Base-by-base conservation (phyloP, 2,329 filamentous ascomycete species). In the Fusarium euwallaceae region DNA sequence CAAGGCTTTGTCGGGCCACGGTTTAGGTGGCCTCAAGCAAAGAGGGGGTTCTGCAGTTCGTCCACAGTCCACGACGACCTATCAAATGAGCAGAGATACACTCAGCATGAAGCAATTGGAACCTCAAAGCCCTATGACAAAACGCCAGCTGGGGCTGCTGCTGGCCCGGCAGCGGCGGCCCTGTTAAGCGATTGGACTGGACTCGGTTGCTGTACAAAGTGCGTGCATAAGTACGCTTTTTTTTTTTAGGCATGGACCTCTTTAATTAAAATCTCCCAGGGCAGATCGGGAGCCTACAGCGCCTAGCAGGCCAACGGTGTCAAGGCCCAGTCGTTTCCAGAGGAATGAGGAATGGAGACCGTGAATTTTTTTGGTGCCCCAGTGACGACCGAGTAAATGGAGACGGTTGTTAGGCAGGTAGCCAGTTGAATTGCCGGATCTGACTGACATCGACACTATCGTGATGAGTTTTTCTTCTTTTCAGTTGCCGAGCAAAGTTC, bases 341-440 rank as follows among this genome's bases (percentile, higher is more conserved):
- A 79, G 77, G 76, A 79, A 78, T 78, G 74, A 78, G 77, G 76
- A 79, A 78, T 78, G 51, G 77, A 78, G 77, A 72, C 66, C 51
- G 45, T 66, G 70, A 75, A 77, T 76, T 76, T 78, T 45, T 67
- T 43, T 24, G 62, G 74, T 73, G 73, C 32, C 71, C 65, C 73
- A 59, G 58, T 66, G 72, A 73, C 75, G 68, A 63, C 55, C 65
- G 61, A 64, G 56, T 77, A 63, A 58, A 63, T 56, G 17, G 59
- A 51, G 51, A 43, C n/a, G 4, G n/a, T 34, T 34, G 32, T 34
- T 34, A 34, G 29, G 29, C 29, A 32, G 29, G 45, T 29, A 36
- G 45, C 29, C 61, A 59, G 48, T 70, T 67, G 69, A 72, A 37
- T 24, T 67, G 37, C 60, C 27, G 51, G 45, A 67, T 74, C 71